A percentile compares a stretch with the other conserved stretches of the same genome.
Evolutionary conservation across 2,329 filamentous ascomycete species (phyloP).

Genomic region (Magnaporthiopsis rhizophila): DNA sequence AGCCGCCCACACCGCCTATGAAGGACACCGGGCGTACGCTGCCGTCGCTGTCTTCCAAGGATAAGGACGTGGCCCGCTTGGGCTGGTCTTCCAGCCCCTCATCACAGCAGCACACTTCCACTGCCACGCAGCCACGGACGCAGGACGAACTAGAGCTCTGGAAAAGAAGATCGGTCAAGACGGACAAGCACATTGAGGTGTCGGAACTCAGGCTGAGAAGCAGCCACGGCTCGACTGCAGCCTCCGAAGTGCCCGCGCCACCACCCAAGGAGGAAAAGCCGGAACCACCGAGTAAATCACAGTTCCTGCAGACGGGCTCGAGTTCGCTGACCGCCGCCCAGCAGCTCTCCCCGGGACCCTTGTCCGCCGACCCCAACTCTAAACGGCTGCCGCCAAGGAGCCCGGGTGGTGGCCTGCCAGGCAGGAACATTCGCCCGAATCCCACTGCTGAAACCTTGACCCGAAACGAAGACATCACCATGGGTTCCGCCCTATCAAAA

Average conservation of each 20-base stretch:
- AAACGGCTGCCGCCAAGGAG: slow-evolving; percentile 6
- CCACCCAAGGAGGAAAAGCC: neutral
- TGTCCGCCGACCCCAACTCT: neutral
- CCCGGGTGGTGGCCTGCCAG: slow-evolving; percentile 15
- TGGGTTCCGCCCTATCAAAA: slow-evolving; percentile 20
- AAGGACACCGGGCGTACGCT: slow-evolving; percentile 4
- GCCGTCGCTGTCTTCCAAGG: neutral
- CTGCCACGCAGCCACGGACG: neutral
- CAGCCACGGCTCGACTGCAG: slow-evolving; percentile 43
- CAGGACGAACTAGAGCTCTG: slow-evolving; percentile 28
- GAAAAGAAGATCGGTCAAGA: slow-evolving; percentile 43
- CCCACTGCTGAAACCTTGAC: slow-evolving; percentile 4
- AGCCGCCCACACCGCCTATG: slow-evolving; percentile 7
- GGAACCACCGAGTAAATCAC: neutral
- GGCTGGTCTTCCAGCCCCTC: neutral
- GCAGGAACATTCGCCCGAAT: slow-evolving; percentile 22
- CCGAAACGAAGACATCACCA: slow-evolving; percentile 12
- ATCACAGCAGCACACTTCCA: neutral
- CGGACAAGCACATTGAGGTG: slow-evolving; percentile 37
- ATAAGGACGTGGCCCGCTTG: neutral
- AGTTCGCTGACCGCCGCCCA: slow-evolving; percentile 2
- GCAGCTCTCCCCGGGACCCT: slow-evolving; percentile 1
- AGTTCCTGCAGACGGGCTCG: slow-evolving; percentile 12
- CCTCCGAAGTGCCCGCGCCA: slow-evolving; percentile 16
- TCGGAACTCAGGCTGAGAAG: slow-evolving; percentile 38